Evolutionary conservation across 2,329 filamentous ascomycete genomes (phyloP).

Genomic region (Didymella arachidicola): DNA sequence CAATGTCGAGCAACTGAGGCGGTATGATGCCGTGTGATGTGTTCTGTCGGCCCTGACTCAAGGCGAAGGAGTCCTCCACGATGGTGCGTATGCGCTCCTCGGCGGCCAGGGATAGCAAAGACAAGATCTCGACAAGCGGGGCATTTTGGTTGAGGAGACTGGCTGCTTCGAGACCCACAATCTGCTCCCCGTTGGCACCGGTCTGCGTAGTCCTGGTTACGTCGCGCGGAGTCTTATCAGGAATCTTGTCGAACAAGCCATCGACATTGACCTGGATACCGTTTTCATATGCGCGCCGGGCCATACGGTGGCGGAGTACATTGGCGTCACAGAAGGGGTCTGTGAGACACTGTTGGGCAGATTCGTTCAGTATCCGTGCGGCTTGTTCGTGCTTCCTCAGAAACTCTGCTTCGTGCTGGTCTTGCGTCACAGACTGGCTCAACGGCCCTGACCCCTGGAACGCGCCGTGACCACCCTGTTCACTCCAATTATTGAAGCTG

Average conservation of each 20-base stretch:
- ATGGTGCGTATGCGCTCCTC: slow-evolving; percentile 80
- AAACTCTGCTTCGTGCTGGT: slow-evolving; percentile 70
- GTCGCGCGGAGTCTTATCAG: slow-evolving; percentile 41
- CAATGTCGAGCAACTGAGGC: slow-evolving; percentile 76
- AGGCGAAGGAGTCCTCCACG: slow-evolving; percentile 75
- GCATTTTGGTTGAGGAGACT: slow-evolving; percentile 76
- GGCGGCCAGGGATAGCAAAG: slow-evolving; percentile 81
- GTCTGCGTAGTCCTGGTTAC: slow-evolving; percentile 52
- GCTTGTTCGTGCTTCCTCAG: slow-evolving; percentile 72
- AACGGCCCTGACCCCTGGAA: slow-evolving; percentile 51
- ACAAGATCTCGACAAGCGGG: slow-evolving; percentile 80
- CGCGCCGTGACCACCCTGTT: slow-evolving; percentile 48
- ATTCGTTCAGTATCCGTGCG: slow-evolving; percentile 66
- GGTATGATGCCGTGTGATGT: slow-evolving; percentile 83
- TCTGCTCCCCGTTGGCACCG: slow-evolving; percentile 68
- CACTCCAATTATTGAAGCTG: slow-evolving; percentile 57
- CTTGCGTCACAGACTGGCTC: slow-evolving; percentile 68
- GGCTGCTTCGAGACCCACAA: slow-evolving; percentile 61
- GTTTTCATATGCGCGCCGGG: slow-evolving; percentile 65
- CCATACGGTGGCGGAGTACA: slow-evolving; percentile 62
- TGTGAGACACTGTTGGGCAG: slow-evolving; percentile 72
- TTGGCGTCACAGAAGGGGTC: slow-evolving; percentile 76
- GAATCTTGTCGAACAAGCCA: slow-evolving; percentile 58
- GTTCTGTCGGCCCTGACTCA: slow-evolving; percentile 75
- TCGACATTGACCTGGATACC: slow-evolving; percentile 67